Conservation (phyloP, 495 filamentous ascomycete genomes). For the Astrothelium macrocarpum region DNA sequence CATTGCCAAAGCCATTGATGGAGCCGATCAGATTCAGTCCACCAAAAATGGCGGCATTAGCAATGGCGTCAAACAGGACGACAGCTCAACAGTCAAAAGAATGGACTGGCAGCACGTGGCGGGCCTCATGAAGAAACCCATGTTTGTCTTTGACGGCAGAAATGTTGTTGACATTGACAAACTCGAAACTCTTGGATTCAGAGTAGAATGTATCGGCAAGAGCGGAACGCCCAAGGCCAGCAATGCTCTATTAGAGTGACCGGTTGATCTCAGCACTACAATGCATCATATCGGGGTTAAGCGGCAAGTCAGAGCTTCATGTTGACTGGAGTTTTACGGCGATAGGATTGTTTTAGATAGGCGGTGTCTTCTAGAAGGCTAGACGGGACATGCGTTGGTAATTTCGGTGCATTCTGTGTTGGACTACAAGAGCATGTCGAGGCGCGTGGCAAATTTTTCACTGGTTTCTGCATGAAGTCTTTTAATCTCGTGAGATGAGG, state of each 20-base stretch:
- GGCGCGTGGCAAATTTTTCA: not conserved
- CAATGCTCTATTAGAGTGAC: not conserved
- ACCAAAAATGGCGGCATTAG: constrained; percentile 25
- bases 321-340: not conserved
- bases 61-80: not conserved
- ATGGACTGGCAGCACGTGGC: constrained; percentile 47
- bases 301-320: not conserved
- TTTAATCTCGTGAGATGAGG: too few relatives aligned
- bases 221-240: not conserved
- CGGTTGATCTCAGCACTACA: not conserved
- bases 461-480: too few relatives aligned
- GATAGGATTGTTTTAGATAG: not conserved
- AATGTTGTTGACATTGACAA: constrained; percentile 48
- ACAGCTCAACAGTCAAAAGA: constrained; percentile 8
- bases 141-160: constrained; percentile 63
- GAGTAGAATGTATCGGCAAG: constrained; percentile 43
- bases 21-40: constrained; percentile 7
- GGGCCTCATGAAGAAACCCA: constrained; percentile 52
- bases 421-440: too few relatives aligned
- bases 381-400: not conserved
- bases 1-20: not conserved
- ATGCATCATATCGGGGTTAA: not conserved
- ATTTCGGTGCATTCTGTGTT: too few relatives aligned
- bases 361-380: not conserved
- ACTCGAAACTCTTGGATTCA: constrained; percentile 49